Evolutionary conservation across 257 asterid genomes (phyloP).

Genomic region (Solanum sejunctum): DNA sequence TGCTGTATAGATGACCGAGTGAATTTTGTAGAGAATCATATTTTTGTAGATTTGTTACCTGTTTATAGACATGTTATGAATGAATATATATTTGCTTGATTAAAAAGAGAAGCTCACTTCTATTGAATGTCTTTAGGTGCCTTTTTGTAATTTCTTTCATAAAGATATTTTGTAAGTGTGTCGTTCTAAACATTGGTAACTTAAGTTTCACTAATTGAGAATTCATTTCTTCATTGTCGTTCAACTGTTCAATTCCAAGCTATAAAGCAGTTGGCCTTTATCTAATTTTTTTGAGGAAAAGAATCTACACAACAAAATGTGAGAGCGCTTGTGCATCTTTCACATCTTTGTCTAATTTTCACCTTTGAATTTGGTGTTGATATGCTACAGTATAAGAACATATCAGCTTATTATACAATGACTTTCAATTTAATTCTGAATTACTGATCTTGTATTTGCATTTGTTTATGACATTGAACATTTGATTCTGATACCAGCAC

Average conservation of each 20-base stretch:
- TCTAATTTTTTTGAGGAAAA: background rate
- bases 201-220: background rate
- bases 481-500: slow-evolving; percentile 78
- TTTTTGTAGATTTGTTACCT: too few species aligned
- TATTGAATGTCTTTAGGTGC: background rate
- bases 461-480: slow-evolving; percentile 34
- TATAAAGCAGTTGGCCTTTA: background rate
- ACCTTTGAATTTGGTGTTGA: background rate
- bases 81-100: too few species aligned
- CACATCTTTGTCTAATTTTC: background rate
- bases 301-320: background rate
- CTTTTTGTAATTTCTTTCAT: background rate
- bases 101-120: too few species aligned
- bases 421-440: background rate
- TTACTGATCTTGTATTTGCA: slow-evolving; percentile 18
- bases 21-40: too few species aligned
- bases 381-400: background rate
- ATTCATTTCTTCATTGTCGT: background rate
- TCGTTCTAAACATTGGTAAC: background rate
- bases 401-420: background rate
- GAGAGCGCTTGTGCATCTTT: background rate
- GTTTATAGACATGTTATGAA: too few species aligned
- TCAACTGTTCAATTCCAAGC: background rate
- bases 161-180: background rate
- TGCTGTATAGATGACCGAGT: too few species aligned